These are phyloP conservation scores for Ophiostoma ulmi DNA, from an alignment of 2,329 filamentous ascomycete genomes.

Conservation along the genomic window DNA sequence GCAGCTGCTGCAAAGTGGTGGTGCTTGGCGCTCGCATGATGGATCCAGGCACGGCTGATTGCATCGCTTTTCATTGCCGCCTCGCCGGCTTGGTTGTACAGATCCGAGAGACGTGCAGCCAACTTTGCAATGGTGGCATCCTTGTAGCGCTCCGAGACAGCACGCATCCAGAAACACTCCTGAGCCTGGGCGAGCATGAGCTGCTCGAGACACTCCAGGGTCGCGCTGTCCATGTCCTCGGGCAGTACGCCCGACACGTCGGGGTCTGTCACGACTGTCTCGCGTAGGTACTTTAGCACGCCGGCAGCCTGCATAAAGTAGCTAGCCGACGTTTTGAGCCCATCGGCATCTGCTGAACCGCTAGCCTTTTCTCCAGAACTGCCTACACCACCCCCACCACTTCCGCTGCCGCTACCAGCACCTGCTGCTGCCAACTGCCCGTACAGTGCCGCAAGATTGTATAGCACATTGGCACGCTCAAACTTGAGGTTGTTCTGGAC, in stretches of 20 bases:
- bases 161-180: constrained; percentile 98
- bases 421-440: constrained; percentile 71
- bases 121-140: constrained; percentile 88
- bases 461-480: constrained; percentile 87
- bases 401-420: constrained; percentile 13
- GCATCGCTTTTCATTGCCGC: constrained; percentile 83
- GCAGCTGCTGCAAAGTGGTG: constrained; percentile 95
- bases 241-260: constrained; percentile 73
- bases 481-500: constrained; percentile 64
- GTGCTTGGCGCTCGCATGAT: constrained; percentile 94
- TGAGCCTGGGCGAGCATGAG: constrained; percentile 88
- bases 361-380: constrained; percentile 42
- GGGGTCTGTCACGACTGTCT: constrained; percentile 72
- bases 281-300: constrained; percentile 72
- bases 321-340: constrained; percentile 80
- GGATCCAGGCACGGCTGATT: constrained; percentile 92
- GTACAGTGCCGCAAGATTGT: constrained; percentile 89
- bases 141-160: constrained; percentile 88
- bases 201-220: constrained; percentile 74
- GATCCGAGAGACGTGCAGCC: constrained; percentile 81
- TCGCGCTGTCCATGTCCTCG: constrained; percentile 91
- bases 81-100: constrained; percentile 80
- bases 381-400: neutral
- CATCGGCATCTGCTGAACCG: constrained; percentile 68
- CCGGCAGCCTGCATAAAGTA: constrained; percentile 87